These are phyloP conservation scores for Pleurotus pulmonarius DNA, from an alignment of 768 basidiomycete species.

Conservation along the genomic window DNA sequence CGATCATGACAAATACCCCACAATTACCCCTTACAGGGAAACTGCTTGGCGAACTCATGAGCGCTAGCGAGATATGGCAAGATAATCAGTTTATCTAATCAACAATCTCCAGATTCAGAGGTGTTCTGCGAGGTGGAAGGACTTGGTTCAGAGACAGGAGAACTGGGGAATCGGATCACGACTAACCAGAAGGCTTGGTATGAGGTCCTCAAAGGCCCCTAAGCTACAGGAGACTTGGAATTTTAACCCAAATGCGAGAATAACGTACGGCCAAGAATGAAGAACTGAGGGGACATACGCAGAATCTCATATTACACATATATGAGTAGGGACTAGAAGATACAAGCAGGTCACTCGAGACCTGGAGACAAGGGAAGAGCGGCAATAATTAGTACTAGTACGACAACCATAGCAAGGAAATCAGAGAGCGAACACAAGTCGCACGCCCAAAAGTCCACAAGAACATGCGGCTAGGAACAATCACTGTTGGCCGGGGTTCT, in stretches of 20 bases:
- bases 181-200: too few relatives aligned
- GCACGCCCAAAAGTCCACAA: not conserved
- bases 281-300: not conserved
- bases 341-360: not conserved
- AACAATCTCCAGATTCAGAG: not conserved
- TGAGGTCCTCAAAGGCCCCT: too few relatives aligned
- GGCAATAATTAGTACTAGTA: conserved; percentile 6
- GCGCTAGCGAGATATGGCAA: not conserved
- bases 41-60: not conserved
- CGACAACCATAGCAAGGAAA: conserved; percentile 3
- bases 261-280: not conserved
- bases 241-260: not conserved
- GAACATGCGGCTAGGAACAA: not conserved
- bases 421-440: not conserved
- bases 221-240: too few relatives aligned
- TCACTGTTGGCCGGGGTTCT: conserved; percentile 35
- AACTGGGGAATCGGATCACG: too few relatives aligned
- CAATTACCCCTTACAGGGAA: conserved; percentile 8
- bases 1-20: conserved; percentile 9
- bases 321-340: conserved; percentile 2
- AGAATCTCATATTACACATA: not conserved
- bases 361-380: not conserved
- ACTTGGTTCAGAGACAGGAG: too few relatives aligned
- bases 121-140: too few relatives aligned
- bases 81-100: conserved; percentile 6